Percentiles rank a stretch among this genome's conserved stretches.
Evolutionary conservation across 176 grass and related monocot genomes (phyloP).

Genomic region (Triticum urartu): DNA sequence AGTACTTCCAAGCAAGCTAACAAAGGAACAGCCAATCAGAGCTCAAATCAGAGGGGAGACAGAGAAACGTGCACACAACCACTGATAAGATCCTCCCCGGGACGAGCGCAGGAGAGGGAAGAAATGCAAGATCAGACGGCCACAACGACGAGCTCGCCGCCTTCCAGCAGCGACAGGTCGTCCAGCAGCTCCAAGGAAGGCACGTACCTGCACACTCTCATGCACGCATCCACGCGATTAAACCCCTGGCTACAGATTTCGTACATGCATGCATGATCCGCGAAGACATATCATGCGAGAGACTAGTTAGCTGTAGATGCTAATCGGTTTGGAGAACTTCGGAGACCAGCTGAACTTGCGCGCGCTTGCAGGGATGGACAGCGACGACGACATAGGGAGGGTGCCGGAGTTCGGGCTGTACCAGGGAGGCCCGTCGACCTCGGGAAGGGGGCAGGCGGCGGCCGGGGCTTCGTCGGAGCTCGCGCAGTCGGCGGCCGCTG

Average conservation of each 20-base stretch:
- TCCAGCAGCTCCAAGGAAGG: constrained; percentile 92
- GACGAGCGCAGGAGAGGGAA: background rate
- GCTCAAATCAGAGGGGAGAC: constrained; percentile 16
- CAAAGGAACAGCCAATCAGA: background rate
- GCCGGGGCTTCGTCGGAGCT: constrained; percentile 17
- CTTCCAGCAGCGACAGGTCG: constrained; percentile 90
- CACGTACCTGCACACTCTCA: background rate
- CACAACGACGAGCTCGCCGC: constrained; percentile 65
- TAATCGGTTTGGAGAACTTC: background rate
- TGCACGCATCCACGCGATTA: background rate
- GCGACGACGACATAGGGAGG: constrained; percentile 72
- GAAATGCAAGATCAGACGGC: constrained; percentile 66
- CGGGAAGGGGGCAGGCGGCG: background rate
- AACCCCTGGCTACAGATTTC: too few relatives aligned
- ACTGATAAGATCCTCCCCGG: background rate
- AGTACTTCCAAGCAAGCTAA: background rate
- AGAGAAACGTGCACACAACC: constrained; percentile 35
- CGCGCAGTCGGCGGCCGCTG: constrained; percentile 32
- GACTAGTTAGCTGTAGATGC: background rate
- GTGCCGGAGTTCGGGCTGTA: constrained; percentile 66
- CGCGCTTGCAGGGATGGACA: constrained; percentile 58
- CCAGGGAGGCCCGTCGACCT: constrained; percentile 42
- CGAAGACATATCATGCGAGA: background rate
- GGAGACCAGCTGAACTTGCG: background rate
- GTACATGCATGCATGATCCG: too few relatives aligned